A percentile compares a stretch with the other conserved stretches of the same genome.
These are phyloP conservation scores for Sergeia podlipaevii DNA, from an alignment of 208 protist genomes.

Conservation along the genomic window DNA sequence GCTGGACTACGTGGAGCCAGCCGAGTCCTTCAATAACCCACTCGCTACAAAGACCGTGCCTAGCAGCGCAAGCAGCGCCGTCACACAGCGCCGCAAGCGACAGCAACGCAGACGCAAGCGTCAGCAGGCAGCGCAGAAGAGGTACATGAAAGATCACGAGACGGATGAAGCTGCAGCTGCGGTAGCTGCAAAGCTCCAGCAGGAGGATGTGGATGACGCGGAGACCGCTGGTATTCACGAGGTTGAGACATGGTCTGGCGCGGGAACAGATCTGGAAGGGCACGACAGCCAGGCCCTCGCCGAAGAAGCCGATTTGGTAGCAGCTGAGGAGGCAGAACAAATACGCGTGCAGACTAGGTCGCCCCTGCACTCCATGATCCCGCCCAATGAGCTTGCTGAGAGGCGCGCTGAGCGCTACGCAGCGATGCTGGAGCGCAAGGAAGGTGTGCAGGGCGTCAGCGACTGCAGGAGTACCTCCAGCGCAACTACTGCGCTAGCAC, in stretches of 20 bases:
- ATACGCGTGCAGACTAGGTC: constrained; percentile 11
- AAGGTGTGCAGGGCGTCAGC: neutral
- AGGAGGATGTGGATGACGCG: neutral
- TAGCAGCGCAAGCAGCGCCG: neutral
- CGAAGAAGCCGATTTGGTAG: constrained; percentile 4
- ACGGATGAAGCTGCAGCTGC: neutral
- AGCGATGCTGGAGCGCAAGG: constrained; percentile 2
- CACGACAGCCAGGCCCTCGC: neutral
- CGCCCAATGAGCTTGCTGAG: constrained; percentile 20
- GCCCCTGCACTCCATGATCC: constrained; percentile 24
- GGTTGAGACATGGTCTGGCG: constrained; percentile 2
- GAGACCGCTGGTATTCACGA: neutral
- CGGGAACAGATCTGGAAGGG: neutral
- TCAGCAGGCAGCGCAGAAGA: neutral
- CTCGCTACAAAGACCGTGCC: constrained; percentile 25
- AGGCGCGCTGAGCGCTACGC: constrained; percentile 23
- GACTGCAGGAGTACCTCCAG: too few species aligned
- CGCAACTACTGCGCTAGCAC: too few species aligned
- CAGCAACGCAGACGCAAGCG: neutral
- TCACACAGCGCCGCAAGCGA: constrained; percentile 11
- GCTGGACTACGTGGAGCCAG: constrained; percentile 44
- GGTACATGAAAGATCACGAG: neutral
- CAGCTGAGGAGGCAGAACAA: neutral
- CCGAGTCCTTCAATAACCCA: constrained; percentile 59
- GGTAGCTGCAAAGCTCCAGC: too few species aligned